phyloP scores from a whole-genome alignment of 1,284 basidiomycete species.

The Boletus austroedulis region DNA sequence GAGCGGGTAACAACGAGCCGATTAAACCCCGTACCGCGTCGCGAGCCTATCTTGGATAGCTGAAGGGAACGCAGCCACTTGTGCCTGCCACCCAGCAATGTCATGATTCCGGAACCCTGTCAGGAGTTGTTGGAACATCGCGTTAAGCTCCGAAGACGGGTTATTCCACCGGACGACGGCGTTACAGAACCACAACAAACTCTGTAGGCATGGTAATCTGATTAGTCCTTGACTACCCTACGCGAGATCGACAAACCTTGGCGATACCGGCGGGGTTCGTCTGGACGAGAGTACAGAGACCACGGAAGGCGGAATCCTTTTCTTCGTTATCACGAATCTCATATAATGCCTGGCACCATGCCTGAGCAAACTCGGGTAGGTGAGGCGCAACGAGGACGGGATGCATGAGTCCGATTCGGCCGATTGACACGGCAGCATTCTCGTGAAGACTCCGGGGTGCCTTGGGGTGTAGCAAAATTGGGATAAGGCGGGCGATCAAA shows the following conservation, averaged over 20 bases:
- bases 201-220: slow-evolving; percentile 44
- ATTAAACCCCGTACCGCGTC: slow-evolving; percentile 71
- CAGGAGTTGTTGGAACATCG: slow-evolving; percentile 85
- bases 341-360: slow-evolving; percentile 96
- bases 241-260: slow-evolving; percentile 54
- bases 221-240: slow-evolving; percentile 6
- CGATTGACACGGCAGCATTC: slow-evolving; percentile 99
- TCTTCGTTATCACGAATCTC: slow-evolving; percentile 99
- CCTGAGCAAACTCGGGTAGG: slow-evolving; percentile 86
- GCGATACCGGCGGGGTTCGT: slow-evolving; percentile 89
- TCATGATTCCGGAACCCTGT: slow-evolving; percentile 85
- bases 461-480: slow-evolving; percentile 89
- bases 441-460: slow-evolving; percentile 93
- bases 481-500: slow-evolving; percentile 85
- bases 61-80: slow-evolving; percentile 74
- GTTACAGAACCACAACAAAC: slow-evolving; percentile 93
- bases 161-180: slow-evolving; percentile 93
- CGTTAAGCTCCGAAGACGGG: slow-evolving; percentile 84
- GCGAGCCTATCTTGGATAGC: slow-evolving; percentile 76
- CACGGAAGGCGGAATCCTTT: slow-evolving; percentile 99
- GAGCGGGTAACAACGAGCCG: too few species aligned
- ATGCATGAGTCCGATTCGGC: slow-evolving; percentile 91
- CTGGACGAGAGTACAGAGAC: slow-evolving; percentile 94
- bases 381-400: slow-evolving; percentile 87
- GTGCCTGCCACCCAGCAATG: slow-evolving; percentile 71